phyloP scores from a whole-genome alignment of 2,329 filamentous ascomycete species.

The Xylaria sp. region DNA sequence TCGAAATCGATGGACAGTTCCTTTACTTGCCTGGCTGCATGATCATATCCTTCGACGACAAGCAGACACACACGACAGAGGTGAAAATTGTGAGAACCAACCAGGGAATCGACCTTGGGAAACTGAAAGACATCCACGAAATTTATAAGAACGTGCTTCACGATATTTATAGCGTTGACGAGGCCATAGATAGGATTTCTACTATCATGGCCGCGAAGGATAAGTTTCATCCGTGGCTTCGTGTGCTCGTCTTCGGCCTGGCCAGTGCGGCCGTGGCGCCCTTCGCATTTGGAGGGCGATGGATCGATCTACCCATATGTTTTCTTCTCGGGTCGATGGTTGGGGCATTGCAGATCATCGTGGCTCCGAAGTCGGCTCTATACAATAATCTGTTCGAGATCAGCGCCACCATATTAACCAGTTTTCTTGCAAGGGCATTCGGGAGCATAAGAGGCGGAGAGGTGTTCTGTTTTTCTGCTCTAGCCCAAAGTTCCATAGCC shows the following conservation, averaged over 20 bases:
- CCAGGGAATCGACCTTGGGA: constrained; percentile 79
- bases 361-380: constrained; percentile 78
- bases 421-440: constrained; percentile 75
- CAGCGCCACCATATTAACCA: constrained; percentile 70
- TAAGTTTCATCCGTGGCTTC: constrained; percentile 47
- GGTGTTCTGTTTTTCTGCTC: constrained; percentile 76
- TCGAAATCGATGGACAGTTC: constrained; percentile 90
- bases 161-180: constrained; percentile 60
- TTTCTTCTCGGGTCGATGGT: constrained; percentile 48
- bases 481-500: constrained; percentile 79
- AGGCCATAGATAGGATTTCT: constrained; percentile 45
- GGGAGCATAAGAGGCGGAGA: constrained; percentile 70
- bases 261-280: constrained; percentile 48
- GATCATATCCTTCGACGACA: constrained; percentile 91
- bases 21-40: constrained; percentile 92
- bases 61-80: constrained; percentile 71
- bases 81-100: constrained; percentile 72
- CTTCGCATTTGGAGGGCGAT: constrained; percentile 47
- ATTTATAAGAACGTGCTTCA: constrained; percentile 87
- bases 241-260: constrained; percentile 47
- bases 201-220: constrained; percentile 45
- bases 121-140: constrained; percentile 77
- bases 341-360: constrained; percentile 72
- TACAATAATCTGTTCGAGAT: constrained; percentile 68
- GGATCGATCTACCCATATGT: constrained; percentile 48